Evolutionary conservation across 768 basidiomycete species (phyloP), one percentile per base, ranked within the genome.

Genomic region (Lentinus brumalis): DNA sequence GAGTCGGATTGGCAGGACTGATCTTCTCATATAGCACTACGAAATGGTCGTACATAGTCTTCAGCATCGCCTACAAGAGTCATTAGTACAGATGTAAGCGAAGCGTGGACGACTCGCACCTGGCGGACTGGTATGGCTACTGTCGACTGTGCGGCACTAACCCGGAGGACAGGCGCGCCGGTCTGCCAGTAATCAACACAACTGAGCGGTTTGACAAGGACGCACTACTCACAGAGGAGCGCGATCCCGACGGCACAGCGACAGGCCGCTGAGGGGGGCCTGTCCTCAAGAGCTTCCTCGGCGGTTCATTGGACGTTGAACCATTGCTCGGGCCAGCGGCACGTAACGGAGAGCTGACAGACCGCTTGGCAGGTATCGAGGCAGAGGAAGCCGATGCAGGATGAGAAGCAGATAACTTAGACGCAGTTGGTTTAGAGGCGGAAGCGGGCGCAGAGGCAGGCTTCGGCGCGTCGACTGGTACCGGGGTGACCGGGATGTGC

Each of bases 41-140:
- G 68, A 92, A 95, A 67, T 91, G 88, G 29, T 89, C 84, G 66
- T 87, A 88, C 11, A 95, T 75, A 0, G 77, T 81, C 72, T 88
- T 89, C 61, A 95, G 77, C 89, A 93, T 85, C 1, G 86, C 80
- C 87, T 92, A 56, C 21, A 51, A 15, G 26, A 51, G 15, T 53
- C 26, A 29, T 62, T 12, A 30, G 53, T 31, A 52, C 3, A 58
- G 47, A 32, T 21, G 21, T 50, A 44, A 2, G 11, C 16, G 21
- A 16, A 50, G 26, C 21, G 44, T 32, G 60, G 32, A 30, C 26
- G 41, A 70, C 11, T 70, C 78, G 52, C 51, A 87, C 87, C 81
- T 93, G 90, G 40, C 94, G 83, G 51, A 90, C 86, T 5, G 87
- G 85, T 46, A 94, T 66, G 1, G 93, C 78, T 18, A 94, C 84